phyloP scores from a whole-genome alignment of 177 flowering plant species.

The Tripterygium wilfordii region DNA sequence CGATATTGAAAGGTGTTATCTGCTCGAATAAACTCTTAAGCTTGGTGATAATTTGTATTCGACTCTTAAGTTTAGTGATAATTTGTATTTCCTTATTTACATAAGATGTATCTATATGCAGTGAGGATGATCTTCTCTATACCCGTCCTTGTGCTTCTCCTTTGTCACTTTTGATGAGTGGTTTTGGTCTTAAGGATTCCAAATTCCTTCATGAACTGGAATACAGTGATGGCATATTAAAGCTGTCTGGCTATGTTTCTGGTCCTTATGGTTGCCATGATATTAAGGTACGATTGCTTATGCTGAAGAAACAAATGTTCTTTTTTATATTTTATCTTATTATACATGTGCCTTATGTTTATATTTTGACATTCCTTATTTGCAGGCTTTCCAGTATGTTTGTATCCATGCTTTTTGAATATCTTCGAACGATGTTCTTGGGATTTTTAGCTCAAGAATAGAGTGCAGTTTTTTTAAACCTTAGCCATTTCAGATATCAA shows the following conservation, averaged over 20 bases:
- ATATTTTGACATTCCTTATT: slow-evolving; percentile 17
- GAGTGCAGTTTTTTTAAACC: slow-evolving; percentile 26
- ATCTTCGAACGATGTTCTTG: too few species aligned
- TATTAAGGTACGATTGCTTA: slow-evolving; percentile 45
- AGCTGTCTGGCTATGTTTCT: slow-evolving; percentile 71
- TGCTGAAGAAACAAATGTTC: neutral
- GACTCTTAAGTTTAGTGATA: too few species aligned
- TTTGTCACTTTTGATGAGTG: slow-evolving; percentile 48
- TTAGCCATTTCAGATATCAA: slow-evolving; percentile 68
- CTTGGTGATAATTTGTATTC: too few species aligned
- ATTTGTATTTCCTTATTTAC: slow-evolving; percentile 5
- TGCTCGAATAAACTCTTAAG: too few species aligned
- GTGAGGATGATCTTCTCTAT: slow-evolving; percentile 58
- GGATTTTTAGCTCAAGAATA: too few species aligned
- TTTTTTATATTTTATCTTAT: neutral
- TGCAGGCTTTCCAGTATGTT: slow-evolving; percentile 86
- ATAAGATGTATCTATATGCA: slow-evolving; percentile 21
- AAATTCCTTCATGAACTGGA: slow-evolving; percentile 39
- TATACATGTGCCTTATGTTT: slow-evolving; percentile 3
- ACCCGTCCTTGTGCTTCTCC: slow-evolving; percentile 54
- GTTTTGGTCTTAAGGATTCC: slow-evolving; percentile 55
- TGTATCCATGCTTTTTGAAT: slow-evolving; percentile 70
- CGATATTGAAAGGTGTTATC: slow-evolving; percentile 68
- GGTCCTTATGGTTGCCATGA: slow-evolving; percentile 35
- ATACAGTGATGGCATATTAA: slow-evolving; percentile 41